Evolutionary conservation across 2,329 filamentous ascomycete genomes (phyloP).

Genomic region (Diaporthe sp.): DNA sequence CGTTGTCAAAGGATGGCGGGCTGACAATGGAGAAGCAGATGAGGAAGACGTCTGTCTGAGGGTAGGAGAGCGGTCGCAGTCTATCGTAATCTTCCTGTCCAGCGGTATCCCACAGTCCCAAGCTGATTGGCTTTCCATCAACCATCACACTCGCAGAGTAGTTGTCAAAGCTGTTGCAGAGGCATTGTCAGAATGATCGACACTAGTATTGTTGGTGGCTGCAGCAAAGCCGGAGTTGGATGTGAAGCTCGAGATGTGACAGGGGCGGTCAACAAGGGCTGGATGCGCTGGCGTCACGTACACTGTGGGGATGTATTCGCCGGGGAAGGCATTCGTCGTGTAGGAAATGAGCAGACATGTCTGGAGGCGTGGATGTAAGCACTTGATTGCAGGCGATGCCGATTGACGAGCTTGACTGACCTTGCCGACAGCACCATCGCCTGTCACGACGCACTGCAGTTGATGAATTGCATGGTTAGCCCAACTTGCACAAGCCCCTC

Average conservation of each 20-base stretch:
- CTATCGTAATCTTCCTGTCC: slow-evolving; percentile 99
- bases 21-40: slow-evolving; percentile 99
- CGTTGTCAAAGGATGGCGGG: slow-evolving; percentile 98
- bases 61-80: slow-evolving; percentile 94
- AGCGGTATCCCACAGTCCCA: slow-evolving; percentile 98
- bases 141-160: slow-evolving; percentile 99
- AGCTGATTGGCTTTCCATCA: slow-evolving; percentile 95
- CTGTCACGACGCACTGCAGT: slow-evolving; percentile 93
- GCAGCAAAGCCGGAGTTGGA: slow-evolving; percentile 9
- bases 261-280: slow-evolving; percentile 34
- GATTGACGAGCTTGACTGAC: slow-evolving; percentile 62
- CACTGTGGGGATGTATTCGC: slow-evolving; percentile 99
- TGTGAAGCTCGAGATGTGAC: slow-evolving; percentile 36
- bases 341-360: slow-evolving; percentile 99
- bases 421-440: slow-evolving; percentile 99
- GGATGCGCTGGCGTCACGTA: slow-evolving; percentile 53
- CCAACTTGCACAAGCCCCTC: slow-evolving; percentile 40
- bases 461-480: slow-evolving; percentile 51
- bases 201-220: not conserved
- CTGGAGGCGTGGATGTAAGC: slow-evolving; percentile 59
- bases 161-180: slow-evolving; percentile 85
- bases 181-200: slow-evolving; percentile 44
- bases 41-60: slow-evolving; percentile 97
- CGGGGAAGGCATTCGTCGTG: slow-evolving; percentile 99
- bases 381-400: slow-evolving; percentile 44